phyloP scores from a whole-genome alignment of 805 yeast species.

The Lipomyces starkeyi region DNA sequence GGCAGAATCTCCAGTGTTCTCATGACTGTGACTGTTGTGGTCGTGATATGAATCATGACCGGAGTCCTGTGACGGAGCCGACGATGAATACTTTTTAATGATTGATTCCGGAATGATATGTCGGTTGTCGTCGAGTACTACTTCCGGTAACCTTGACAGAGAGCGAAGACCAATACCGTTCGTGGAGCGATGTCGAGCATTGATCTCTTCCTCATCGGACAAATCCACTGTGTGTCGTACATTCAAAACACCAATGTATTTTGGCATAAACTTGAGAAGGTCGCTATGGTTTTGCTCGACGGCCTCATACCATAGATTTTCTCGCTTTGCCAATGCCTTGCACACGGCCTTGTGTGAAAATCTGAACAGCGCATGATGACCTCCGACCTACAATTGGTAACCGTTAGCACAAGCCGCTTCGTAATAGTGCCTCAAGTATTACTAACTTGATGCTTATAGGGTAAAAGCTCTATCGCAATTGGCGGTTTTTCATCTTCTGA shows the following conservation, averaged over 20 bases:
- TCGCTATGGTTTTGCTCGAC: conserved; percentile 80
- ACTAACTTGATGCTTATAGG: conserved; percentile 81
- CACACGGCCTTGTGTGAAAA: conserved; percentile 93
- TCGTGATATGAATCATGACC: conserved; percentile 32
- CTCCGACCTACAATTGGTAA: conserved; percentile 62
- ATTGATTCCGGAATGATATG: conserved; percentile 88
- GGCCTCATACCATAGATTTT: conserved; percentile 88
- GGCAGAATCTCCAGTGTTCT: neutral
- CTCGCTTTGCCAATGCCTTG: conserved; percentile 88
- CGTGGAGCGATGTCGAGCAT: neutral
- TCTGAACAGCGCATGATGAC: conserved; percentile 95
- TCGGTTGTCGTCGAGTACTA: conserved; percentile 86
- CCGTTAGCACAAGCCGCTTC: neutral
- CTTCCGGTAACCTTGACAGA: conserved; percentile 63
- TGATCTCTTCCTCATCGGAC: conserved; percentile 36
- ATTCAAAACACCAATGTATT: conserved; percentile 90
- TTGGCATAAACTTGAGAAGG: conserved; percentile 84
- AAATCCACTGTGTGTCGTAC: conserved; percentile 70
- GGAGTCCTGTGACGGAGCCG: conserved; percentile 47
- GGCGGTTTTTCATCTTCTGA: conserved; percentile 40
- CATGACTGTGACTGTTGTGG: neutral
- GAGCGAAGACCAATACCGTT: conserved; percentile 41
- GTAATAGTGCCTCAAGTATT: neutral
- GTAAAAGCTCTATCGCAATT: conserved; percentile 84
- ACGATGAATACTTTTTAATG: conserved; percentile 64